Evolutionary conservation across 148 eudicot species (phyloP).

Genomic region (Amaranthus hypochondriacus): DNA sequence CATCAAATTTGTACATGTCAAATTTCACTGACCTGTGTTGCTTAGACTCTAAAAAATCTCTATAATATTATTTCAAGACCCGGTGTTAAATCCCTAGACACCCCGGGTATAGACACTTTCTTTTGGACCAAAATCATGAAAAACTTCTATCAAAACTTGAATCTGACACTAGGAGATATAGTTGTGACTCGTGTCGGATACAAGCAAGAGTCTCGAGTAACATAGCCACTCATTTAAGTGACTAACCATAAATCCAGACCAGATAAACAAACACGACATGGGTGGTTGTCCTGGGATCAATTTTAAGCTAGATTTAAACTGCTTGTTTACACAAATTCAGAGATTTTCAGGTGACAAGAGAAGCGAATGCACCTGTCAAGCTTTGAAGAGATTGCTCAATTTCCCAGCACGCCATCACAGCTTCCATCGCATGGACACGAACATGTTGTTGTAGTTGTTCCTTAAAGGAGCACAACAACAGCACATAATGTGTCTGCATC

Average conservation of each 20-base stretch:
- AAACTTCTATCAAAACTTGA: too few species aligned
- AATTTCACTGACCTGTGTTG: not conserved
- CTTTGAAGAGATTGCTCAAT: constrained; percentile 93
- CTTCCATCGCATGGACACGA: constrained; percentile 98
- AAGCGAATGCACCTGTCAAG: constrained; percentile 57
- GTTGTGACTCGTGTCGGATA: too few species aligned
- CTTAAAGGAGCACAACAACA: constrained; percentile 83
- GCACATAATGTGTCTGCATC: constrained; percentile 74
- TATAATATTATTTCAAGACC: too few species aligned
- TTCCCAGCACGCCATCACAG: constrained; percentile 99
- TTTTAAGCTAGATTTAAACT: not conserved
- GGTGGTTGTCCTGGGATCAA: not conserved
- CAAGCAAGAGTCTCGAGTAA: too few species aligned
- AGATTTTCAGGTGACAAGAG: not conserved
- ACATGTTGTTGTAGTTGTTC: constrained; percentile 93
- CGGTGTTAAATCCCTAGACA: too few species aligned
- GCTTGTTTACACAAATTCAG: not conserved
- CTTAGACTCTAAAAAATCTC: not conserved
- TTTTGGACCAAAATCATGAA: too few species aligned
- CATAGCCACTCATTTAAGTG: not conserved
- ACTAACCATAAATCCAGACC: not conserved
- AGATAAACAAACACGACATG: constrained; percentile 4
- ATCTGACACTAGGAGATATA: too few species aligned
- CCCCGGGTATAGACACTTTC: too few species aligned
- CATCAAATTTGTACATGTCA: not conserved